Percentiles rank a stretch among this genome's conserved stretches.
phyloP scores from a whole-genome alignment of 192 early-diverging fungal genomes.

The Entomortierella parvispora region DNA sequence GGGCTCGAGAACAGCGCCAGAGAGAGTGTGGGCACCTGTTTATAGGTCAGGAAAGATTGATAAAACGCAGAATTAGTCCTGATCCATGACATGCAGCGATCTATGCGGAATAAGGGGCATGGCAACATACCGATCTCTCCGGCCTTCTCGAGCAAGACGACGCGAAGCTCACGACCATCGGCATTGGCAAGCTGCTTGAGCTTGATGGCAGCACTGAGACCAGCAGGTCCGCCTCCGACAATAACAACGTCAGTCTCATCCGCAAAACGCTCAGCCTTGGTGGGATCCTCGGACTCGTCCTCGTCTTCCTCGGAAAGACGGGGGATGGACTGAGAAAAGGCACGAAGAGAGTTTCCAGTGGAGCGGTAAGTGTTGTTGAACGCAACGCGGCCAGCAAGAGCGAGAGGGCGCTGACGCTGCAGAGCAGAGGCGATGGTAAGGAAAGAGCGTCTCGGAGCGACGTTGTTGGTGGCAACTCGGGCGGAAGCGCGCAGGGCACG shows the following conservation, averaged over 20 bases:
- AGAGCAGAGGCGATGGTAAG: slow-evolving; percentile 40
- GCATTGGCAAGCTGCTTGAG: slow-evolving; percentile 89
- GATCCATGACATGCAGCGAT: too few species aligned
- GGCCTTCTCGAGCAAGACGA: slow-evolving; percentile 95
- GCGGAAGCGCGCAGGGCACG: slow-evolving; percentile 30
- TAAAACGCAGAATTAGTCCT: neutral
- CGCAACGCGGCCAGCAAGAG: slow-evolving; percentile 2
- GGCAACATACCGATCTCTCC: slow-evolving; percentile 85
- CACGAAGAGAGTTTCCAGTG: slow-evolving; percentile 22
- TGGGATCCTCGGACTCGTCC: slow-evolving; percentile 60
- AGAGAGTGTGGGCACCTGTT: slow-evolving; percentile 95
- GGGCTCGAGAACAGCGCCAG: slow-evolving; percentile 95
- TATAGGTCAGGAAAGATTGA: slow-evolving; percentile 3
- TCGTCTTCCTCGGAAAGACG: slow-evolving; percentile 36
- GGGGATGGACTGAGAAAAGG: slow-evolving; percentile 39
- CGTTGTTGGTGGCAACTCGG: slow-evolving; percentile 9
- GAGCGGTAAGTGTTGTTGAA: slow-evolving; percentile 5
- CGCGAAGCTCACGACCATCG: slow-evolving; percentile 86
- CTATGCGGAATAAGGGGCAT: too few species aligned
- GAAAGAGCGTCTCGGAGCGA: slow-evolving; percentile 37
- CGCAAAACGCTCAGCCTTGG: slow-evolving; percentile 67
- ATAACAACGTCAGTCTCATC: slow-evolving; percentile 97
- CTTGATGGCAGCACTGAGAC: slow-evolving; percentile 94
- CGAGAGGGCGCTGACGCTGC: slow-evolving; percentile 7
- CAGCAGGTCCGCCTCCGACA: slow-evolving; percentile 94